Evolutionary conservation across 768 basidiomycete species (phyloP).

Genomic region (Leucosporidium creatinivorum): DNA sequence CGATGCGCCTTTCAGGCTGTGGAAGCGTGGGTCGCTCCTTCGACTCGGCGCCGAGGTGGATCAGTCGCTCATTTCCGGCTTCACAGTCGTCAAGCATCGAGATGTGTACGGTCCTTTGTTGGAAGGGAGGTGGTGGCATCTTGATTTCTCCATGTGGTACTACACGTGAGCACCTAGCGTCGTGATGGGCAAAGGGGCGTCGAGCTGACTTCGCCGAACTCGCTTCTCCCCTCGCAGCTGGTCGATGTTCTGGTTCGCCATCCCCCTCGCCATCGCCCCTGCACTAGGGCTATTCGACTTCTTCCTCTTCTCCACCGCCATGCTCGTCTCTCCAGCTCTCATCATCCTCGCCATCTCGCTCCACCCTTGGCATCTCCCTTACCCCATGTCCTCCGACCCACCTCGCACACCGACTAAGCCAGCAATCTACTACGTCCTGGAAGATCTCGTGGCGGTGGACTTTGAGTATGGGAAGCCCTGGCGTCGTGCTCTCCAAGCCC

Average conservation of each 20-base stretch:
- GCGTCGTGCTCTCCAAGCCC: slow-evolving; percentile 26
- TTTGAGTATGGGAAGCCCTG: slow-evolving; percentile 34
- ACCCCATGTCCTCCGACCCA: slow-evolving; percentile 35
- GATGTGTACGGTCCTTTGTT: slow-evolving; percentile 35
- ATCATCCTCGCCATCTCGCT: slow-evolving; percentile 33
- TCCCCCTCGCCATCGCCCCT: slow-evolving; percentile 34
- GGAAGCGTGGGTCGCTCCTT: slow-evolving; percentile 23
- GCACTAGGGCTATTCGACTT: slow-evolving; percentile 33
- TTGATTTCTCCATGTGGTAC: slow-evolving; percentile 31
- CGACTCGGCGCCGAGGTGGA: background rate
- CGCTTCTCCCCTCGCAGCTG: background rate
- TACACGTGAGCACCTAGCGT: background rate
- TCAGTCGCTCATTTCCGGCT: background rate
- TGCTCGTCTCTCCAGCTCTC: slow-evolving; percentile 29
- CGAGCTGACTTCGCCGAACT: background rate
- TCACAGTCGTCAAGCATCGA: slow-evolving; percentile 26
- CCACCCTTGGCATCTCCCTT: slow-evolving; percentile 14
- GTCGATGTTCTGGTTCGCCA: slow-evolving; percentile 27
- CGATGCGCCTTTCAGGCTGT: slow-evolving; percentile 37
- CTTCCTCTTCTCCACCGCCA: slow-evolving; percentile 26
- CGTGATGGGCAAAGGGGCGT: too few species aligned
- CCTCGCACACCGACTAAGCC: slow-evolving; percentile 35
- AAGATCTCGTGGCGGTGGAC: slow-evolving; percentile 39
- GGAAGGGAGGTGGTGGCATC: slow-evolving; percentile 31
- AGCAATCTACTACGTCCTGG: slow-evolving; percentile 33